phyloP scores from a whole-genome alignment of 345 rosid genomes.

The Linum usitatissimum region DNA sequence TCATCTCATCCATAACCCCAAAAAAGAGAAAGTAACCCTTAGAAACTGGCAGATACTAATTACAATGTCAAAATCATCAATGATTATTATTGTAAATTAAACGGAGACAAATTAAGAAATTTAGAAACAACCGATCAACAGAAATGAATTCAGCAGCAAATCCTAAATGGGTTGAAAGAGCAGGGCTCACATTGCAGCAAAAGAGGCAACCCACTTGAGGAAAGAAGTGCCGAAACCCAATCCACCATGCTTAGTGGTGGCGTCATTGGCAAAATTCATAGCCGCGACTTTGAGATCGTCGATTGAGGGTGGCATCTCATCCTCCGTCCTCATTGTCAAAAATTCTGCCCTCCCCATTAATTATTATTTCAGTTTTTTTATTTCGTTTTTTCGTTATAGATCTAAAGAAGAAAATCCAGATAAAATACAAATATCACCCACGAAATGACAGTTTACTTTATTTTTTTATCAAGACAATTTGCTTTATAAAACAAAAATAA shows the following conservation, averaged over 20 bases:
- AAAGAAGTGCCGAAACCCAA: slow-evolving; percentile 67
- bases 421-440: too few species aligned
- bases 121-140: background rate
- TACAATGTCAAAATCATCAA: too few species aligned
- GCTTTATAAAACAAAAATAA: too few species aligned
- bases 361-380: background rate
- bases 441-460: too few species aligned
- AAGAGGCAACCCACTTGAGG: slow-evolving; percentile 81
- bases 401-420: background rate
- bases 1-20: background rate
- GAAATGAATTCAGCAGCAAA: background rate
- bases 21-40: too few species aligned
- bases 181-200: slow-evolving; percentile 66
- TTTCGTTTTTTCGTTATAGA: background rate
- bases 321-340: slow-evolving; percentile 55
- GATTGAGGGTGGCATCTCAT: slow-evolving; percentile 21
- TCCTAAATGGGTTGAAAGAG: background rate
- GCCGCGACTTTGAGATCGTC: slow-evolving; percentile 46
- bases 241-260: slow-evolving; percentile 43
- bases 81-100: background rate
- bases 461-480: too few species aligned
- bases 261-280: slow-evolving; percentile 42
- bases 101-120: background rate
- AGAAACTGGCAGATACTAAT: too few species aligned
- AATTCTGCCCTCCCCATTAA: slow-evolving; percentile 56